These are phyloP conservation scores for Cordyceps farinosa DNA, from an alignment of 2,329 filamentous ascomycete genomes.

Conservation along the genomic window DNA sequence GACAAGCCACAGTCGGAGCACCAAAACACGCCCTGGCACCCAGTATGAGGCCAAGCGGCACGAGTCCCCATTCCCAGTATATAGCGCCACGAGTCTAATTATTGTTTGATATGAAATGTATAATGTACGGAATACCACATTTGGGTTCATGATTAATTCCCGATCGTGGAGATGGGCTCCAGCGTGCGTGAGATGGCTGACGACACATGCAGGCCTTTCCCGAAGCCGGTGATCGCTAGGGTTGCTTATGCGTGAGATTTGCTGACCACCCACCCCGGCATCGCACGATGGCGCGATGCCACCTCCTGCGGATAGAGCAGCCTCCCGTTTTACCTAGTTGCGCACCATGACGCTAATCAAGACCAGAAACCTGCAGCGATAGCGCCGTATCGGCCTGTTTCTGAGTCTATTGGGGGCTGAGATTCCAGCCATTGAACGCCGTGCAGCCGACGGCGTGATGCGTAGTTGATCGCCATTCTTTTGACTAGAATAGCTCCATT, in stretches of 20 bases:
- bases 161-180: background rate
- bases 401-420: background rate
- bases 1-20: slow-evolving; percentile 22
- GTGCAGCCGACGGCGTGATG: background rate
- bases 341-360: background rate
- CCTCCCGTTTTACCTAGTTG: background rate
- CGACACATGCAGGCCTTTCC: background rate
- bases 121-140: background rate
- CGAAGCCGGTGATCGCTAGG: background rate
- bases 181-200: background rate
- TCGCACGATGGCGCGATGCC: background rate
- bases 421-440: background rate
- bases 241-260: slow-evolving; percentile 9
- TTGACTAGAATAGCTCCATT: too few relatives aligned
- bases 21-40: slow-evolving; percentile 15
- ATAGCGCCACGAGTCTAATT: background rate
- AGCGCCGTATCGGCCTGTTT: background rate
- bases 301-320: slow-evolving; percentile 8
- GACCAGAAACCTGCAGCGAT: background rate
- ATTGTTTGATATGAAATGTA: background rate
- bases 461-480: background rate
- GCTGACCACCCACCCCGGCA: slow-evolving; percentile 7
- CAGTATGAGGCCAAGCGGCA: background rate
- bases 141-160: background rate
- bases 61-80: background rate